Base-by-base conservation (phyloP, 1,284 basidiomycete genomes). In the Coniferiporia weirii region DNA sequence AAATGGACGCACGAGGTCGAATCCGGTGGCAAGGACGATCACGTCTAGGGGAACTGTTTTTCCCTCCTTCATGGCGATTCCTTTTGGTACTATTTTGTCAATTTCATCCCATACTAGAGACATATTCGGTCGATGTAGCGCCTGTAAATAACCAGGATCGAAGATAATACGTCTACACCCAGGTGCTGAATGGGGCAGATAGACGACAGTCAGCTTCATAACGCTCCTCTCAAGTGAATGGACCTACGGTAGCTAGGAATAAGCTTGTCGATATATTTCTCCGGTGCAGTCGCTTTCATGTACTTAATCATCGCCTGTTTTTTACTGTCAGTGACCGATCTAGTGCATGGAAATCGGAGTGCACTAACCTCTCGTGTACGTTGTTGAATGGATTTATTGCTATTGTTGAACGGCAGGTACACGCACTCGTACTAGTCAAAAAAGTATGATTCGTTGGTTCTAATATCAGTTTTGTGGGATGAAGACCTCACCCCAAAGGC, bases 151-250 rank as follows among this genome's bases (percentile, higher is more conserved):
- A 8, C 73, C 76, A 15, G 79, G 77, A 64, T 85, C 79, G 50
- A 80, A 69, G 27, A 84, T 78, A 13, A 84, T 75, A 34, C 82
- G 74, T 64, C 82, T 84, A 66, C 81, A 83, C 48, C 80, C 79
- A 22, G 77, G 75, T 53, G 78, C 78, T 80, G 15, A 40, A 40
- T 40, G 8, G 15, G 3, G 8, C 9, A 40, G 2, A 15, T 7
- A 40, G 15, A 15, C 3, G 9, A 27, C 27, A 27, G 8, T 40
- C 38, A 40, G 15, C 15, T 40, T 15, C 55, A 64, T 59, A 3
- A 65, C 62, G 65, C 47, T 0, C 2, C 7, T 19, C 35, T 51
- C 46, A 12, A 12, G 22, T 27, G 17, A 19, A 12, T 57, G 44
- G 22, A 54, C 77, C 40, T 64, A 79, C 80, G 72, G 68, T 77